phyloP scores from a whole-genome alignment of 1,284 basidiomycete genomes.

The Rhodofomes roseus region DNA sequence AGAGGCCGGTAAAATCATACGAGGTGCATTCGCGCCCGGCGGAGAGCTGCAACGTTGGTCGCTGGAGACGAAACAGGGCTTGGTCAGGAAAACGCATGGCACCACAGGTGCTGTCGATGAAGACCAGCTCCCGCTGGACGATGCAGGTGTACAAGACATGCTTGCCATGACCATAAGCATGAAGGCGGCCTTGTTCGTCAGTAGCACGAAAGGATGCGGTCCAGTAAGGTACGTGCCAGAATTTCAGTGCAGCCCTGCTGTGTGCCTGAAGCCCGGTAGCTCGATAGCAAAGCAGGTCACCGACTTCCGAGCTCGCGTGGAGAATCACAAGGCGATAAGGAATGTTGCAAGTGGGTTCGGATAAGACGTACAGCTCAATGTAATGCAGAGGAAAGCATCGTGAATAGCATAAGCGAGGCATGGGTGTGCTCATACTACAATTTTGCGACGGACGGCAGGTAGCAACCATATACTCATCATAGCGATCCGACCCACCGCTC shows the following conservation, averaged over 20 bases:
- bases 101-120: conserved; percentile 19
- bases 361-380: background rate
- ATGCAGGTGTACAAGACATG: conserved; percentile 43
- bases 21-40: conserved; percentile 35
- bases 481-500: conserved; percentile 18
- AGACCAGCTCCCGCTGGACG: conserved; percentile 30
- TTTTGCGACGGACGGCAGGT: conserved; percentile 28
- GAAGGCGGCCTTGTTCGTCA: conserved; percentile 42
- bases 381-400: conserved; percentile 16
- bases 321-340: conserved; percentile 10
- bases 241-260: background rate
- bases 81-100: conserved; percentile 15
- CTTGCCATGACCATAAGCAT: conserved; percentile 46
- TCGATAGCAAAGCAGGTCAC: conserved; percentile 39
- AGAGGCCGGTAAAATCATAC: conserved; percentile 36
- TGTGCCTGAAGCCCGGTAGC: conserved; percentile 21
- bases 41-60: conserved; percentile 37
- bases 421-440: conserved; percentile 37
- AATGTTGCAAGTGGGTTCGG: conserved; percentile 39
- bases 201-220: conserved; percentile 36
- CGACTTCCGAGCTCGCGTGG: conserved; percentile 25
- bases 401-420: conserved; percentile 35
- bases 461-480: conserved; percentile 22
- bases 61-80: conserved; percentile 36
- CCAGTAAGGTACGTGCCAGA: conserved; percentile 31